phyloP scores from a whole-genome alignment of 169 alveolate species.

The Prorocentrum cordatum region DNA sequence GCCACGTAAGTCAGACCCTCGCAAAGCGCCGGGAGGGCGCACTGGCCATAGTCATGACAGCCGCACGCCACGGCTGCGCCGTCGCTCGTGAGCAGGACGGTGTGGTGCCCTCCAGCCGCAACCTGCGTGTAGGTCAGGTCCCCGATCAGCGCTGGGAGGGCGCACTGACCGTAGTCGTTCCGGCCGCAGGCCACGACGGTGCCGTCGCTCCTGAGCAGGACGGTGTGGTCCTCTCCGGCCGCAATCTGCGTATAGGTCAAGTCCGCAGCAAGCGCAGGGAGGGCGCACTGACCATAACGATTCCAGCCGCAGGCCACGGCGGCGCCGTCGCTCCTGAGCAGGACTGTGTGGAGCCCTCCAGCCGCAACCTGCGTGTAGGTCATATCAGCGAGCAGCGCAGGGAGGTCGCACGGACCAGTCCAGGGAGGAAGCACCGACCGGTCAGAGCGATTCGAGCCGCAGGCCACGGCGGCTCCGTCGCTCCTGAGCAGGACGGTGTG shows the following conservation, averaged over 20 bases:
- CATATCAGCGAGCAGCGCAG: too few relatives aligned
- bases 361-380: not conserved
- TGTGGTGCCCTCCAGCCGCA: not conserved
- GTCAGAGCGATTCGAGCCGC: too few relatives aligned
- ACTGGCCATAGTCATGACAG: not conserved
- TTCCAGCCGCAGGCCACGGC: not conserved
- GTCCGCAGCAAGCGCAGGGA: too few relatives aligned
- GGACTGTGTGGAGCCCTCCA: not conserved
- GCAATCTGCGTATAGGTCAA: not conserved
- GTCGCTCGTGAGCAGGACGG: conserved; percentile 1
- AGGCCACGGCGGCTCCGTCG: too few relatives aligned
- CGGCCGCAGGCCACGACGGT: not conserved
- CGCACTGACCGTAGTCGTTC: not conserved
- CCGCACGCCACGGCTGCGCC: not conserved
- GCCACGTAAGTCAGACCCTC: too few relatives aligned
- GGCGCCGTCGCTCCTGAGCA: not conserved
- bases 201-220: not conserved
- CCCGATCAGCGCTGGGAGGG: not conserved
- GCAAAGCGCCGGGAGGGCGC: not conserved
- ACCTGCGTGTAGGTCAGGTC: conserved; percentile 1
- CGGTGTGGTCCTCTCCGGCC: not conserved
- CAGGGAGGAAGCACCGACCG: too few relatives aligned
- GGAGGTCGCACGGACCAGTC: too few relatives aligned
- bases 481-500: too few relatives aligned
- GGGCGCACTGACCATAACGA: not conserved